Conservation (phyloP, 2,329 filamentous ascomycete genomes). For the Aspergillus pseudoterreus region DNA sequence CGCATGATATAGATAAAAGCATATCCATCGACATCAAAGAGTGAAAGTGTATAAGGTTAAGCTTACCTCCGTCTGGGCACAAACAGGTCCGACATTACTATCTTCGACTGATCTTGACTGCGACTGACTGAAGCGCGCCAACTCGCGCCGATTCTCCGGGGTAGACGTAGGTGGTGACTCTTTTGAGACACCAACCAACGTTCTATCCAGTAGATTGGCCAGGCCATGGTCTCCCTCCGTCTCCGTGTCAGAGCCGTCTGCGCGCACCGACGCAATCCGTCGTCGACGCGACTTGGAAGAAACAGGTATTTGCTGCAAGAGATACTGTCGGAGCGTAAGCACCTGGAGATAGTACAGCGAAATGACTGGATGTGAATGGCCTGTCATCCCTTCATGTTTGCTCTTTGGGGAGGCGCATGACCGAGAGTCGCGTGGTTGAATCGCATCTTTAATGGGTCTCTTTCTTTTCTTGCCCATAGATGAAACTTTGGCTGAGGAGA, state of each 20-base stretch:
- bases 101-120: constrained; percentile 39
- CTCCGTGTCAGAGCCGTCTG: constrained; percentile 4
- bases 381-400: constrained; percentile 7
- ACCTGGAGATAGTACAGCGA: constrained; percentile 64
- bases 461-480: constrained; percentile 37
- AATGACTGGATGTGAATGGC: constrained; percentile 58
- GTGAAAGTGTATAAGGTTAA: not conserved
- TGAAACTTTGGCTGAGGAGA: not conserved
- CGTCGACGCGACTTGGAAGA: constrained; percentile 57
- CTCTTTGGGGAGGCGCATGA: constrained; percentile 5
- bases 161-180: constrained; percentile 28
- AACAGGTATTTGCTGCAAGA: constrained; percentile 62
- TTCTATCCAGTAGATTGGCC: constrained; percentile 62
- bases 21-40: not conserved
- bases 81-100: constrained; percentile 40
- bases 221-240: constrained; percentile 30
- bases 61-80: constrained; percentile 63
- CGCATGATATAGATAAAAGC: not conserved
- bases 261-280: constrained; percentile 37
- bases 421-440: constrained; percentile 9
- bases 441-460: constrained; percentile 28
- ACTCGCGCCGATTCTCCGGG: constrained; percentile 50
- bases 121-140: constrained; percentile 61
- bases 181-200: constrained; percentile 58
- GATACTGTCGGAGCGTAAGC: constrained; percentile 65